Percentiles rank a stretch among this genome's conserved stretches.
phyloP scores from a whole-genome alignment of 805 yeast genomes.

The Saccharomycopsis babjevae region DNA sequence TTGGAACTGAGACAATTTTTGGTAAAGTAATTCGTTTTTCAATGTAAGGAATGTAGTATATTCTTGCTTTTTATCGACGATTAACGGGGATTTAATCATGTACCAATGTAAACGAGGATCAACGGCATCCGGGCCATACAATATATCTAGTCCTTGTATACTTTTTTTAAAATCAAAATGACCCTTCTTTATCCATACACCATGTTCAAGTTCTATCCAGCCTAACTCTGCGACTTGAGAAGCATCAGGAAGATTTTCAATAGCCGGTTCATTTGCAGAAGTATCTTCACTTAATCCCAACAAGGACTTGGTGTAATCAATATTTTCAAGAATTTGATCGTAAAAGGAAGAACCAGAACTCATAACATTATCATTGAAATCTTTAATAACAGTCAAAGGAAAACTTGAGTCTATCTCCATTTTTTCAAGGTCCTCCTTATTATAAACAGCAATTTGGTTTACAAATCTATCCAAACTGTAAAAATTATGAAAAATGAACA shows the following conservation, averaged over 20 bases:
- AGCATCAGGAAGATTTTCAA: neutral
- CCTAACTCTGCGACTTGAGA: conserved; percentile 9
- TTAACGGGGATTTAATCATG: conserved; percentile 23
- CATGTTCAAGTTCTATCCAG: conserved; percentile 25
- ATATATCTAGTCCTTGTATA: conserved; percentile 45
- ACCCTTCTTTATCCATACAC: conserved; percentile 55
- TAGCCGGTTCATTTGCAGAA: neutral
- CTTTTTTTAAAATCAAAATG: conserved; percentile 27
- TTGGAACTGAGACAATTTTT: conserved; percentile 2
- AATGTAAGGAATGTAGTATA: conserved; percentile 12
- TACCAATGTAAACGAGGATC: conserved; percentile 65
- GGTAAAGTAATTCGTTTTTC: conserved; percentile 4
- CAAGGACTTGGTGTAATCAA: conserved; percentile 5
- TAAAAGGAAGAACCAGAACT: conserved; percentile 10
- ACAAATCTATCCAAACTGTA: conserved; percentile 9
- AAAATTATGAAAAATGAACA: conserved; percentile 4
- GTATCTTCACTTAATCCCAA: neutral
- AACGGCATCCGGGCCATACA: conserved; percentile 53
- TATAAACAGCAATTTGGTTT: conserved; percentile 11
- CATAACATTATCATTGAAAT: conserved; percentile 1
- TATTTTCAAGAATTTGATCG: conserved; percentile 10
- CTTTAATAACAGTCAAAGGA: conserved; percentile 8
- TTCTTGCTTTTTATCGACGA: conserved; percentile 17
- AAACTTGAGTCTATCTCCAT: neutral
- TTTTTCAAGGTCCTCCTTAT: neutral